Base-by-base conservation (phyloP, 768 basidiomycete genomes). In the Russula olivacea region DNA sequence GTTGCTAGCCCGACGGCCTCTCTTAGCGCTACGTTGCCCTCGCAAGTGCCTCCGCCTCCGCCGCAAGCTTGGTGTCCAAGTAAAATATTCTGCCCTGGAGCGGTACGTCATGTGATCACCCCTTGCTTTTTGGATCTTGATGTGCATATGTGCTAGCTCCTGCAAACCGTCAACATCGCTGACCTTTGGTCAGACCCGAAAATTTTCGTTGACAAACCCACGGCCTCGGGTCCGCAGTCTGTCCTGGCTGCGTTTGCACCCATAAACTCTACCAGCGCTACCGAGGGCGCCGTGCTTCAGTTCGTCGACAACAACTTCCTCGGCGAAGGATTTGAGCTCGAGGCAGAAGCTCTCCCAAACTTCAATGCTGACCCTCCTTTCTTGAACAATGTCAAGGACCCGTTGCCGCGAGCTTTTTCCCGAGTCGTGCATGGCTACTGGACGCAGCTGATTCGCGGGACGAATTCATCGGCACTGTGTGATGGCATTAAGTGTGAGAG, bases 201-300 rank as follows among this genome's bases (percentile, higher is more conserved):
- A 76, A 94, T 91, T 0, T 86, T 96, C 72, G 89, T 89, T 9
- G 94, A 96, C 78, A 78, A 94, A 79, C 93, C 93, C 2, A 96
- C 93, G 1, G 80, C 77, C 70, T 84, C 86, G 68, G 73, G 80
- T 0, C 70, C 86, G 1, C 83, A 85, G 68, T 76, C 79, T 56
- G 91, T 93, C 15, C 76, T 94, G 53, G 73, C 81, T 0, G 88
- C 88, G 66, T 97, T 92, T 68, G 69, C 70, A 59, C 75, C 79
- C n/a, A 73, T 70, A 54, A 74, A 49, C 69, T 74, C 73, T 65
- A 72, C 61, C 0, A 75, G 69, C 47, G 73, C 81, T 28, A 91
- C 89, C 0, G 84, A 86, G 63, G 85, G 83, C 4, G 73, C 80
- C 45, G 75, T 95, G 45, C 81, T 86, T 48, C 72, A 75, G 34